Evolutionary conservation across 75 land plant species (phyloP).

Genomic region (Picea glauca): DNA sequence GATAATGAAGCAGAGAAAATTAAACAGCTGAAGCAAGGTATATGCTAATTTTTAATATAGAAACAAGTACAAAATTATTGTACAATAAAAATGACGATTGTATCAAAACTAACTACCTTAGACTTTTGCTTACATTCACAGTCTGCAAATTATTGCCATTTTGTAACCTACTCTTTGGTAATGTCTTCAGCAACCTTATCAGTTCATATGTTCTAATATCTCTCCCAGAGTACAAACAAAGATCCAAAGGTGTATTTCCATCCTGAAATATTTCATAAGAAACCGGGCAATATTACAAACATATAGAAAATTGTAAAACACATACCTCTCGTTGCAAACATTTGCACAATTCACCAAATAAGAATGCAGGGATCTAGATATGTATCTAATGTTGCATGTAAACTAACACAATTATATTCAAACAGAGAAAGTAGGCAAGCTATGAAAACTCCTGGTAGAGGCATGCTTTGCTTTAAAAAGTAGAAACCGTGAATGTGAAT

Average conservation of each 20-base stretch:
- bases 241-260: slow-evolving; percentile 58
- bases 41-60: no score
- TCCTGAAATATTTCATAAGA: slow-evolving; percentile 34
- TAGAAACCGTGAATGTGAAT: background rate
- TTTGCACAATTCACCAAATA: background rate
- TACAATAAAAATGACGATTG: no score
- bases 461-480: background rate
- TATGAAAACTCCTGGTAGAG: background rate
- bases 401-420: no score
- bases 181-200: slow-evolving; percentile 49
- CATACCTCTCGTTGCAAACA: background rate
- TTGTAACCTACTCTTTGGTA: background rate
- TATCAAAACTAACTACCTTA: no score
- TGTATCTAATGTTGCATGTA: background rate
- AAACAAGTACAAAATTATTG: no score
- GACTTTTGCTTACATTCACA: no score
- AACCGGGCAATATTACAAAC: background rate
- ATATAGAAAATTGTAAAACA: background rate
- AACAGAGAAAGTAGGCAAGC: no score
- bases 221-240: slow-evolving; percentile 56
- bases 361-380: background rate
- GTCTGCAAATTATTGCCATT: no score
- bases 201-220: slow-evolving; percentile 45
- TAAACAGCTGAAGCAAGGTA: no score
- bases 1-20: no score